Percentiles rank a stretch among this genome's conserved stretches.
Evolutionary conservation across 148 eudicot species (phyloP).

Genomic region (Gaultheria prostrata): DNA sequence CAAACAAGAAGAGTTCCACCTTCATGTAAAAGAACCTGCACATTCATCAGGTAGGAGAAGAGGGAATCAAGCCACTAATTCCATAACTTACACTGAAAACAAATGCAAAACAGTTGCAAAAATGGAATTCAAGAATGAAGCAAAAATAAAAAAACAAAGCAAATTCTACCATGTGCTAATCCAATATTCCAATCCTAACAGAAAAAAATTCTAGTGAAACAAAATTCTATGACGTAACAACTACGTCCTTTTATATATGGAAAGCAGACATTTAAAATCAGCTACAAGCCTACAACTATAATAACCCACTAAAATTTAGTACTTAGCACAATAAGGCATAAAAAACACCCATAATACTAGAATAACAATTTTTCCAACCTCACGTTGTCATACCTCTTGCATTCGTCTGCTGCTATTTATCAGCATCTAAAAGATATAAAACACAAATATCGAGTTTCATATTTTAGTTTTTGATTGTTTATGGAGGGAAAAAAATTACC

Average conservation of each 20-base stretch:
- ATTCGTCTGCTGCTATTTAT: not conserved
- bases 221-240: not conserved
- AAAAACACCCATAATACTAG: not conserved
- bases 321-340: not conserved
- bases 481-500: not conserved
- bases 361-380: not conserved
- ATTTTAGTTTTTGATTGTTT: not conserved
- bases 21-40: conserved; percentile 93
- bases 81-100: not conserved
- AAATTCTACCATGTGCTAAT: not conserved
- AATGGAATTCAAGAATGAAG: not conserved
- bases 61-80: not conserved
- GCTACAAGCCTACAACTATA: not conserved
- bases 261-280: not conserved
- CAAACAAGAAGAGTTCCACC: conserved; percentile 96
- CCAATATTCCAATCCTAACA: not conserved
- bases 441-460: not conserved
- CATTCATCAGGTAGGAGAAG: conserved; percentile 12
- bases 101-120: not conserved
- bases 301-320: not conserved
- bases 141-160: not conserved
- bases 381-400: not conserved
- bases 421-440: not conserved
- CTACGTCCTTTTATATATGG: not conserved
- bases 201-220: not conserved